Base-by-base conservation (phyloP, 352 stramenopile species). In the Phytopythium oedochilum region DNA sequence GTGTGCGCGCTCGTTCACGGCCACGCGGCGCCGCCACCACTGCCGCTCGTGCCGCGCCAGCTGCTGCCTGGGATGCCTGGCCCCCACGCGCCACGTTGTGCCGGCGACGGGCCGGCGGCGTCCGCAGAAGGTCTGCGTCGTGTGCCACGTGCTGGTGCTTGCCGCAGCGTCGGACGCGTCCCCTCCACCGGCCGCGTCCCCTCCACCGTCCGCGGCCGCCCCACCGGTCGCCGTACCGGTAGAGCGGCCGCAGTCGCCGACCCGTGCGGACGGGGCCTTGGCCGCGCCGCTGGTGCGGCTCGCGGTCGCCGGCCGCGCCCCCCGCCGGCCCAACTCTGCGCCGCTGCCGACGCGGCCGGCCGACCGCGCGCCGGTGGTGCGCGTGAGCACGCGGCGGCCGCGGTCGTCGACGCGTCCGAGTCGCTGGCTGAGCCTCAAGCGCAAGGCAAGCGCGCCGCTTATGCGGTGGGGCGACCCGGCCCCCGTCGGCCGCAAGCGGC, bases 21-120 rank as follows among this genome's bases (percentile, higher is more conserved):
- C 65, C 45, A 60, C 59, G 18, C 59, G 60, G 1, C 60, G 70
- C 50, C 79, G 79, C n/a, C 68, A 88, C 53, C 79, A 89, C 62
- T 89, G 79, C 61, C 77, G 77, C 36, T 73, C 83, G 47, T 89
- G 79, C 44, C 68, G 79, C 42, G 64, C 81, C 29, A 86, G 74
- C 56, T 85, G 71, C 58, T 88, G 76, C 59, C 18, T 71, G 42
- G 61, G 72, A 51, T 89, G 79, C 44, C 58, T 78, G 55, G 83
- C 73, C 48, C 38, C 38, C 17, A 64, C 53, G 44, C 70, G 73
- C 15, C 70, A 51, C 4, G 11, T 59, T 5, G 65, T 89, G 38
- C 71, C 73, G 14, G 56, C 29, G 5, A 10, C 29, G 29, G 29
- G 29, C 5, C 10, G 5, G 29, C 5, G 10, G 29, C 29, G 29